phyloP scores from a whole-genome alignment of 2,329 filamentous ascomycete genomes.

The Volutella citrinella region DNA sequence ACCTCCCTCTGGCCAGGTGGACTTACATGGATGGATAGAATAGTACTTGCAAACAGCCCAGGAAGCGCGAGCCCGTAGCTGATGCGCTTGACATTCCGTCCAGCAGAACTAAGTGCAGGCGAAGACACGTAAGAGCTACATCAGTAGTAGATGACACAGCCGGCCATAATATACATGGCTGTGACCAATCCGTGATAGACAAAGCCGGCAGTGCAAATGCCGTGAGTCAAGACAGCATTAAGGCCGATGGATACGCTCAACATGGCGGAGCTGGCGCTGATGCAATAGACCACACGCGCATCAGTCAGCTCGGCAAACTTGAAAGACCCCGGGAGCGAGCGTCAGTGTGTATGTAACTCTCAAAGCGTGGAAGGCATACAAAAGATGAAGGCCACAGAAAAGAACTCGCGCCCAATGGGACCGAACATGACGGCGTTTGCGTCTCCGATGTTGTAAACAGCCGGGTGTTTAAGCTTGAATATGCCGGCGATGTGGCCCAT shows the following conservation, averaged over 20 bases:
- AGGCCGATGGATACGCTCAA: no score
- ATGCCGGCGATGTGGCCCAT: constrained; percentile 43
- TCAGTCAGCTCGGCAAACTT: no score
- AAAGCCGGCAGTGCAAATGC: background rate
- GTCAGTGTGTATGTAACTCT: background rate
- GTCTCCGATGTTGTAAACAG: constrained; percentile 52
- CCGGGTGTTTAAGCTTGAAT: constrained; percentile 49
- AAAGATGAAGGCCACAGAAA: constrained; percentile 33
- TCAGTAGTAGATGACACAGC: background rate
- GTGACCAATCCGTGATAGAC: constrained; percentile 2
- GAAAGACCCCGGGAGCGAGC: constrained; percentile 1
- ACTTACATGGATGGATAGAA: no score
- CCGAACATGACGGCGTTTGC: constrained; percentile 47
- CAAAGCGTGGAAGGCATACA: no score
- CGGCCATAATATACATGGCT: background rate
- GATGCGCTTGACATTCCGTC: constrained; percentile 1
- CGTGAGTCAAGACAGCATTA: no score
- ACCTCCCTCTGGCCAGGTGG: no score
- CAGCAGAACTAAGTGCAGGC: constrained; percentile 3
- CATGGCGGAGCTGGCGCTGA: constrained; percentile 1
- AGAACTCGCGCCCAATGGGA: constrained; percentile 37
- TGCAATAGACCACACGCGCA: no score
- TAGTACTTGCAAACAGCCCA: constrained; percentile 2
- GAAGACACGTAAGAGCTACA: constrained; percentile 4
- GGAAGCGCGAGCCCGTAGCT: constrained; percentile 4